A percentile compares a stretch with the other conserved stretches of the same genome.
phyloP scores from a whole-genome alignment of 1,139 yeast species.

The Suhomyces choctaworum region DNA sequence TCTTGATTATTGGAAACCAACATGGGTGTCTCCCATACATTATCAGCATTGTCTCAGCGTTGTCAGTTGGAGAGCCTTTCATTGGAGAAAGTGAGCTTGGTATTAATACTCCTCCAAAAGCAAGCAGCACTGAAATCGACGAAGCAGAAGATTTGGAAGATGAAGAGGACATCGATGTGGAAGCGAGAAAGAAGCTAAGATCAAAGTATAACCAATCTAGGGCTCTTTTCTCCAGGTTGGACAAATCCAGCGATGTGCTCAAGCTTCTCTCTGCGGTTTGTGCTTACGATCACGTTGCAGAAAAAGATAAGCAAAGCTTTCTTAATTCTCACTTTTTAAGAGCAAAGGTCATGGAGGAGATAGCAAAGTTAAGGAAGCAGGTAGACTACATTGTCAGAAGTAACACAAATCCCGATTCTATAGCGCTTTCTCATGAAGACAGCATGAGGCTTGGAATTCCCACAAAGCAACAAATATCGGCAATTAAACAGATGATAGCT shows the following conservation, averaged over 20 bases:
- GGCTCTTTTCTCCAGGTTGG: conserved; percentile 63
- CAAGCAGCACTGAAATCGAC: conserved; percentile 29
- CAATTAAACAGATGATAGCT: conserved; percentile 87
- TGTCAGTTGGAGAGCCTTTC: conserved; percentile 94
- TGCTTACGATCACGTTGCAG: conserved; percentile 77
- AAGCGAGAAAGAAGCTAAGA: conserved; percentile 45
- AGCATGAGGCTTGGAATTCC: conserved; percentile 68
- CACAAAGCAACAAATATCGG: conserved; percentile 61
- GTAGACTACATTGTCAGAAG: conserved; percentile 70
- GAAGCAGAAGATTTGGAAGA: conserved; percentile 27
- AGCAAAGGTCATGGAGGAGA: conserved; percentile 80
- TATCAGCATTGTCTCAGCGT: conserved; percentile 86
- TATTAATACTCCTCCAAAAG: conserved; percentile 27
- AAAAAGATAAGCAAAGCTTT: conserved; percentile 47
- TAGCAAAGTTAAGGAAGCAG: conserved; percentile 76
- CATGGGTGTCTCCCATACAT: conserved; percentile 81
- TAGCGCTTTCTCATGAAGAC: conserved; percentile 45
- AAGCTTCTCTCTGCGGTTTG: conserved; percentile 80
- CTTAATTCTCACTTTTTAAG: conserved; percentile 62
- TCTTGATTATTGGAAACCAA: conserved; percentile 86
- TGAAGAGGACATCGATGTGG: conserved; percentile 33
- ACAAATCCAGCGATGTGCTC: conserved; percentile 72
- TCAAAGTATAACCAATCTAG: conserved; percentile 56
- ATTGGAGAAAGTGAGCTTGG: conserved; percentile 73
- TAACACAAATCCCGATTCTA: conserved; percentile 58